Base-by-base conservation (phyloP, 2,329 filamentous ascomycete genomes). In the Sphaerulina populicola region DNA sequence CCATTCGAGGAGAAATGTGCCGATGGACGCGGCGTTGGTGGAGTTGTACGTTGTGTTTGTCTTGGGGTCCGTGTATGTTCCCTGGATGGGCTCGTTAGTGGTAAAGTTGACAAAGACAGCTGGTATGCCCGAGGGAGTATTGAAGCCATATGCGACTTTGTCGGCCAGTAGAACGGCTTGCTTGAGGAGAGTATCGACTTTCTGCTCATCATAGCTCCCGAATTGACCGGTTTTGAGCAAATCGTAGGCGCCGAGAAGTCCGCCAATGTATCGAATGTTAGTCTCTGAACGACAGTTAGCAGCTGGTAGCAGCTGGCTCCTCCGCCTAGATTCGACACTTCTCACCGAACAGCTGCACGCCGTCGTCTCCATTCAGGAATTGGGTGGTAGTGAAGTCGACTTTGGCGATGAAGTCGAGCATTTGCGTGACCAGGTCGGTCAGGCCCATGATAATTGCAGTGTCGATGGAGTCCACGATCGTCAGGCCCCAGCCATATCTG, bases 311-410 rank as follows among this genome's bases (percentile, higher is more conserved):
- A 18, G 18, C 18, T 18, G 1, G 10, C 6, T 4, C 14, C 27
- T 29, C 5, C 1, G 8, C 0, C 4, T 2, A 2, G 10, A 33
- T 18, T 6, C 15, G 3, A 7, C 14, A 4, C 4, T 43, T 33
- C 49, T 38, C 10, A 55, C 53, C 54, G 41, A 56, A 56, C 1
- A 59, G 35, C 21, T 52, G 42, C 12, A 53, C 50, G 4, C 44
- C 52, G 11, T 49, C 44, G 12, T 39, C 48, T 2, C 27, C 38
- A 6, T 47, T 37, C 10, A 52, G 27, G 9, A 48, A 53, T 10
- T 53, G 33, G n/a, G 57, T 86, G 7, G 73, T 53, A 1, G 51
- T 54, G 41, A 62, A 60, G 39, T 61, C 55, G 6, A 64, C 44
- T 15, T 46, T 44, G 3, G 57, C 40, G 10, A 60, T 56, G 38